These are phyloP conservation scores for Sphaerulina musiva DNA, from an alignment of 2,329 filamentous ascomycete species.

Conservation along the genomic window DNA sequence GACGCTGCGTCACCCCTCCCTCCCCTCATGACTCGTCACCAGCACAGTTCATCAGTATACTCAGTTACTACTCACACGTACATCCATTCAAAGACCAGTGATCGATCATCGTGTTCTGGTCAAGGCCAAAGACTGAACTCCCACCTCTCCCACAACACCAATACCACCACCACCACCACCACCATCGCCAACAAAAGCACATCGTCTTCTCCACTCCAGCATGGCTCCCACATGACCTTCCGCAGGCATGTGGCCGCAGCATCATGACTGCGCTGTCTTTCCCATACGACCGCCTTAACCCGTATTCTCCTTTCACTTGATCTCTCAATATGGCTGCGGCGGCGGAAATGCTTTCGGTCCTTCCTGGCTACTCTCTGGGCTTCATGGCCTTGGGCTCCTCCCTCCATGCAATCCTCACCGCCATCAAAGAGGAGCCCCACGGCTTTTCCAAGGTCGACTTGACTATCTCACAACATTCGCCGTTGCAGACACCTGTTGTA, in stretches of 20 bases:
- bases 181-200: neutral
- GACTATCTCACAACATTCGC: conserved; percentile 67
- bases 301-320: neutral
- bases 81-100: too few relatives aligned
- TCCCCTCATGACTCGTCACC: neutral
- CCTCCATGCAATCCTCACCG: conserved; percentile 79
- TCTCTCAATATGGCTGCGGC: conserved; percentile 6
- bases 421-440: conserved; percentile 79
- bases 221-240: conserved; percentile 8
- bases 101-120: too few relatives aligned
- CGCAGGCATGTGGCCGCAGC: conserved; percentile 6
- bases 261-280: conserved; percentile 6
- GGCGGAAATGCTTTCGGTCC: conserved; percentile 16
- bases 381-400: conserved; percentile 77
- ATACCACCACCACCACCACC: neutral
- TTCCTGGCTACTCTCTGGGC: conserved; percentile 32
- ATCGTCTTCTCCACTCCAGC: neutral
- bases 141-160: neutral
- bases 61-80: too few relatives aligned
- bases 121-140: neutral
- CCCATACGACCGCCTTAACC: neutral
- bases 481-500: conserved; percentile 67
- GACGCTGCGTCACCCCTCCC: neutral
- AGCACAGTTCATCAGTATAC: too few relatives aligned
- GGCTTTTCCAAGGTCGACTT: conserved; percentile 78